phyloP scores from a whole-genome alignment of 352 stramenopile species.

The Globisporangium yorkense region DNA sequence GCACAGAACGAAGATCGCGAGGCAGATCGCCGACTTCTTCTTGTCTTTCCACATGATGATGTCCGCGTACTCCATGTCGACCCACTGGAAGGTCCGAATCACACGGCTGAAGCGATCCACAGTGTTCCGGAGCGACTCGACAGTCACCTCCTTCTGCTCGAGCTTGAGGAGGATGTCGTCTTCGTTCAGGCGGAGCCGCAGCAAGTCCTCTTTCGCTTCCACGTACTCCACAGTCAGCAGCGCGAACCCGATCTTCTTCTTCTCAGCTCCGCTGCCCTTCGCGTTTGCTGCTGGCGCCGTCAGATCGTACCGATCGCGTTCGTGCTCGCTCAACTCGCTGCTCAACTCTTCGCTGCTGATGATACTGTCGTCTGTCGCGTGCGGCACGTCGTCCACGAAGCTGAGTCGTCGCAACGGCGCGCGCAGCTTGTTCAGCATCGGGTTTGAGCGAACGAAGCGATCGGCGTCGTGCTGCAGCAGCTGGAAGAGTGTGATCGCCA shows the following conservation, averaged over 20 bases:
- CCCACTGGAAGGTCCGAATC: constrained; percentile 61
- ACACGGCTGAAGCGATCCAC: constrained; percentile 69
- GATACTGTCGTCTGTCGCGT: constrained; percentile 3
- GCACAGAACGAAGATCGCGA: constrained; percentile 51
- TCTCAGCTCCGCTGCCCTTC: constrained; percentile 24
- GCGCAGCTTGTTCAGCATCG: constrained; percentile 38
- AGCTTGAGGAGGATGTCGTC: constrained; percentile 43
- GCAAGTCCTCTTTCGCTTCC: constrained; percentile 65
- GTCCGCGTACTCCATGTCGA: constrained; percentile 69
- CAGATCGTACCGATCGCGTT: constrained; percentile 49
- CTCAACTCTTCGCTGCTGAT: constrained; percentile 5
- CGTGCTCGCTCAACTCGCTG: constrained; percentile 18
- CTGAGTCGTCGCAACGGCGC: constrained; percentile 38
- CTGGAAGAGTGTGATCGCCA: constrained; percentile 72
- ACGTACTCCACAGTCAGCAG: constrained; percentile 61
- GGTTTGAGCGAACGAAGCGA: constrained; percentile 44
- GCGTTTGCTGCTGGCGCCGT: constrained; percentile 15
- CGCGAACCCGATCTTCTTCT: constrained; percentile 48
- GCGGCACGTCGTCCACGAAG: constrained; percentile 32
- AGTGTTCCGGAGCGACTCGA: constrained; percentile 69
- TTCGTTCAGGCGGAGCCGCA: constrained; percentile 51
- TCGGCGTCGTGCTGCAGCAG: constrained; percentile 73
- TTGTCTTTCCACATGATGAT: constrained; percentile 87
- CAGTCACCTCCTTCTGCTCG: constrained; percentile 76
- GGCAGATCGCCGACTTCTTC: constrained; percentile 63